Conservation (phyloP, 495 filamentous ascomycete genomes). For the Neurospora intermedia region DNA sequence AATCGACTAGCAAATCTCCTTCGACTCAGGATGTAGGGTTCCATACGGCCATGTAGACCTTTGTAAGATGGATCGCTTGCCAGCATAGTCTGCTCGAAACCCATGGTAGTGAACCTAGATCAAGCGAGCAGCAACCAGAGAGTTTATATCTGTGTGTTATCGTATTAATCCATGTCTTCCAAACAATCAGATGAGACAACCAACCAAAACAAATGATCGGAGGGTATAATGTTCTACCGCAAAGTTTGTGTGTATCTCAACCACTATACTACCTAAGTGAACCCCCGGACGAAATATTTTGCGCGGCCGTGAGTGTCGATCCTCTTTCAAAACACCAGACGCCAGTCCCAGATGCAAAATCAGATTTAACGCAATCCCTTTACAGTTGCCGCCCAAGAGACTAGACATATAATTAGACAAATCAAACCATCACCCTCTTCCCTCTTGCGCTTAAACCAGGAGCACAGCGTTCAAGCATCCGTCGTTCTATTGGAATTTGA, state of each 20-base stretch:
- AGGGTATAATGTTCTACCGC: neutral
- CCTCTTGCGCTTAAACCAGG: slow-evolving; percentile 21
- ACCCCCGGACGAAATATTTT: neutral
- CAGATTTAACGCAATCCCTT: neutral
- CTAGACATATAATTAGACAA: neutral
- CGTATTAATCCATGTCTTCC: neutral
- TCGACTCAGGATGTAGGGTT: neutral
- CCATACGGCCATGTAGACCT: neutral
- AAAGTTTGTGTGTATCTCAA: neutral
- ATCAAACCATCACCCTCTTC: neutral
- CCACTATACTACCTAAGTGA: neutral
- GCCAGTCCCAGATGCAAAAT: slow-evolving; percentile 15
- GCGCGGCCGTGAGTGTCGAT: neutral
- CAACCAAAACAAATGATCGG: neutral
- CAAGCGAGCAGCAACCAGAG: neutral
- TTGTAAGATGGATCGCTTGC: neutral
- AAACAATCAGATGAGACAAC: neutral
- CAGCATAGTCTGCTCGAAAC: neutral
- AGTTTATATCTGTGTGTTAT: neutral
- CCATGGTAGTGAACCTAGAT: neutral
- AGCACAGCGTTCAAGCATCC: slow-evolving; percentile 36
- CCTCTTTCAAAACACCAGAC: slow-evolving; percentile 19
- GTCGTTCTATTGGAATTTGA: slow-evolving; percentile 19
- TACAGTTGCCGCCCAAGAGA: neutral
- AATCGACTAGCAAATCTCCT: neutral